phyloP scores from a whole-genome alignment of 202 grass and related monocot species.

The Setaria italica region DNA sequence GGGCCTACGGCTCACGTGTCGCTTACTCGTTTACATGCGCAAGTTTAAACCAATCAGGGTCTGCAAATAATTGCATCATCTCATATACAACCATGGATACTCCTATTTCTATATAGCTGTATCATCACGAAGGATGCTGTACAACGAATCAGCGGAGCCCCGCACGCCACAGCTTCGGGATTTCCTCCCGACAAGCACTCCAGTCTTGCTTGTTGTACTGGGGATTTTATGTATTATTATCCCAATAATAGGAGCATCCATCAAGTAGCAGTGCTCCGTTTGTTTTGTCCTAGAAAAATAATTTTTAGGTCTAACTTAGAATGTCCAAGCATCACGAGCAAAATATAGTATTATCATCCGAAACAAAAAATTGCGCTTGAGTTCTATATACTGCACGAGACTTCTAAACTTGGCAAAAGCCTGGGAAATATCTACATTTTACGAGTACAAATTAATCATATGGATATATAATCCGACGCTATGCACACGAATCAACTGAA shows the following conservation, averaged over 20 bases:
- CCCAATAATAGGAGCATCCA: neutral
- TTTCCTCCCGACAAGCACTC: conserved; percentile 35
- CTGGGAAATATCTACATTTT: no score
- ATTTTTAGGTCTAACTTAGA: neutral
- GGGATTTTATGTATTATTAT: neutral
- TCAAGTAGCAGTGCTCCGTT: no score
- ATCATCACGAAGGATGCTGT: neutral
- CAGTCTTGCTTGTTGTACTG: neutral
- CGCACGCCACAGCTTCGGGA: conserved; percentile 26
- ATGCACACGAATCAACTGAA: no score
- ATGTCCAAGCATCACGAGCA: neutral
- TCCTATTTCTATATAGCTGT: neutral
- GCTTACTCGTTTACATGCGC: neutral
- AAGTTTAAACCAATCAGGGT: neutral
- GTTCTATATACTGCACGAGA: neutral
- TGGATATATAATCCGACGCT: no score
- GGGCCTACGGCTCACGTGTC: conserved; percentile 37
- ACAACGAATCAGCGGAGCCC: conserved; percentile 27
- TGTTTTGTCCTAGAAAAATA: neutral
- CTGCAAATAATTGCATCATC: conserved; percentile 11
- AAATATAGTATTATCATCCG: neutral
- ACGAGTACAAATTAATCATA: no score
- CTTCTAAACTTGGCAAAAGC: neutral
- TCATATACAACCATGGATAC: neutral
- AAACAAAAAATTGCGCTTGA: neutral